Evolutionary conservation across 176 grass and related monocot species (phyloP).

Genomic region (Aegilops sharonensis): DNA sequence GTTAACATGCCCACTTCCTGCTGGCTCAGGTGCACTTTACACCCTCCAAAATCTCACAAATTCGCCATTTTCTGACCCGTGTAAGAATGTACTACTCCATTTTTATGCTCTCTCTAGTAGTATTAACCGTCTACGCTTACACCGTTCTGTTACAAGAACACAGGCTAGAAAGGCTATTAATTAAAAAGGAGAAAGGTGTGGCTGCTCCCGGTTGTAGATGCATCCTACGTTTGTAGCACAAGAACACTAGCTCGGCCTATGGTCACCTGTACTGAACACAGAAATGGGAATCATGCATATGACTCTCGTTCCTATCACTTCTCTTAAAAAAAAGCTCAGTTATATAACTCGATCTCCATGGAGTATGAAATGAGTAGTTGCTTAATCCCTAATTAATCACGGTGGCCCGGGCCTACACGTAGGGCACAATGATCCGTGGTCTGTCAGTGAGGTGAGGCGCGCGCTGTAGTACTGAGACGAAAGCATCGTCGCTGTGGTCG

Average conservation of each 20-base stretch:
- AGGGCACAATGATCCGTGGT: background rate
- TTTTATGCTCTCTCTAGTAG: background rate
- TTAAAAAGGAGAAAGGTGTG: too few species aligned
- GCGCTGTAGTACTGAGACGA: background rate
- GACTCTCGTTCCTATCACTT: background rate
- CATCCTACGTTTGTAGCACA: background rate
- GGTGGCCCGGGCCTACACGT: background rate
- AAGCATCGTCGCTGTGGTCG: conserved; percentile 17
- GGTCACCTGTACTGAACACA: background rate
- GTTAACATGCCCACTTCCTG: background rate
- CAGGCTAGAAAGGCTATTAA: background rate
- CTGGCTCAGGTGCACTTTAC: conserved; percentile 12
- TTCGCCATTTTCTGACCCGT: background rate
- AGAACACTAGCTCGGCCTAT: background rate
- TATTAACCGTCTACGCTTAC: background rate
- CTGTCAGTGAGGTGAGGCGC: background rate
- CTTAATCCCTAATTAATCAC: conserved; percentile 31
- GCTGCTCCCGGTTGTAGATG: too few species aligned
- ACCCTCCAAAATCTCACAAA: background rate
- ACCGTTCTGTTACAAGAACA: background rate
- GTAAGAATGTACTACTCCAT: background rate
- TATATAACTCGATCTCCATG: background rate
- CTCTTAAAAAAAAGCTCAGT: background rate
- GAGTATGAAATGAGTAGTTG: conserved; percentile 13
- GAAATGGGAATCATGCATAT: background rate